These are phyloP conservation scores for Pulchroboletus neoregius DNA, from an alignment of 1,284 basidiomycete genomes.

Conservation along the genomic window DNA sequence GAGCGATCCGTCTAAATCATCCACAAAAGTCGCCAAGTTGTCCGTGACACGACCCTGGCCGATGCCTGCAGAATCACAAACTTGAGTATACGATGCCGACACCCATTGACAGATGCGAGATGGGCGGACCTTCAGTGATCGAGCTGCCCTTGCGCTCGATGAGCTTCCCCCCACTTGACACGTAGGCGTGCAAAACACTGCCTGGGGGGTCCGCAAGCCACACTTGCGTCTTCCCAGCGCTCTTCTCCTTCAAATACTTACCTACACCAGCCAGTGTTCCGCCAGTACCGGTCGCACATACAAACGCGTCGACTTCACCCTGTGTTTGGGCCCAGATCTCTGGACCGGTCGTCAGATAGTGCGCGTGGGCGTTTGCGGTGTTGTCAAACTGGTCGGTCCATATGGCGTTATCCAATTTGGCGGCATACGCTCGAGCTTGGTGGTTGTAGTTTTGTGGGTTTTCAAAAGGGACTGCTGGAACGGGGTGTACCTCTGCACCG, in stretches of 20 bases:
- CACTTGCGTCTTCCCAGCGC: conserved; percentile 76
- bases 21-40: conserved; percentile 85
- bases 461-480: conserved; percentile 95
- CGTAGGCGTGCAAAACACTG: conserved; percentile 85
- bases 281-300: conserved; percentile 93
- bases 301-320: conserved; percentile 84
- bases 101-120: background rate
- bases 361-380: conserved; percentile 82
- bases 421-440: conserved; percentile 89
- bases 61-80: conserved; percentile 57
- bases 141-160: conserved; percentile 82
- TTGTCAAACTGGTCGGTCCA: conserved; percentile 99
- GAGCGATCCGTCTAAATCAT: conserved; percentile 78
- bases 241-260: conserved; percentile 82
- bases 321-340: conserved; percentile 94
- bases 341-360: conserved; percentile 90
- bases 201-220: conserved; percentile 98
- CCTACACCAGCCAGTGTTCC: conserved; percentile 93
- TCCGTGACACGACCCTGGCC: conserved; percentile 97
- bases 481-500: conserved; percentile 93
- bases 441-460: conserved; percentile 99
- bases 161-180: conserved; percentile 79
- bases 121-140: conserved; percentile 87
- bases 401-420: conserved; percentile 81
- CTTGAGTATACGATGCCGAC: conserved; percentile 6